Evolutionary conservation across 2,329 filamentous ascomycete species (phyloP).

Genomic region (Zymoseptoria crescenta): DNA sequence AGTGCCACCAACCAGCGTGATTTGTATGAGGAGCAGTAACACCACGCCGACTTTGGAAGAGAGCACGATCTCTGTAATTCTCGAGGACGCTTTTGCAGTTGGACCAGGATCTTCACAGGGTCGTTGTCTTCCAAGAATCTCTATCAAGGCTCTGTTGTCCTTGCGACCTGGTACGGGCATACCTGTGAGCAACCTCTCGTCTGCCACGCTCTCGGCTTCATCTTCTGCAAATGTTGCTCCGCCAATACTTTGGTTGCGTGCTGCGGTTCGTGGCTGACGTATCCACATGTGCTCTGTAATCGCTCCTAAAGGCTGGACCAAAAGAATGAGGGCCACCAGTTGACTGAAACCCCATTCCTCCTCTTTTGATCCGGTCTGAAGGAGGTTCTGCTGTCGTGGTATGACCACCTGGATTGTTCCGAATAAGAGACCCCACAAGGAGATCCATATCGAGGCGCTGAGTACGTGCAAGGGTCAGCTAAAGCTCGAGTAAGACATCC

Average conservation of each 20-base stretch:
- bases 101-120: not conserved
- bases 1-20: not conserved
- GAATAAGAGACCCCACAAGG: slow-evolving; percentile 17
- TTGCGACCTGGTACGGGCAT: not conserved
- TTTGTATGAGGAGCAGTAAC: not conserved
- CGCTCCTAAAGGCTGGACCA: slow-evolving; percentile 20
- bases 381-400: slow-evolving; percentile 11
- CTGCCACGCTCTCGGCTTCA: not conserved
- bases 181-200: not conserved
- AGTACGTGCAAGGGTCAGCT: too few relatives aligned
- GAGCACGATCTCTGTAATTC: not conserved
- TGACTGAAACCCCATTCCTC: slow-evolving; percentile 18
- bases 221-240: not conserved
- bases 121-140: not conserved
- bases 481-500: too few relatives aligned
- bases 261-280: not conserved
- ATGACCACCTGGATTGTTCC: slow-evolving; percentile 20
- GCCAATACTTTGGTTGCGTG: not conserved
- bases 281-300: slow-evolving; percentile 14
- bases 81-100: not conserved
- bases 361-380: slow-evolving; percentile 1
- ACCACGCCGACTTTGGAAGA: not conserved
- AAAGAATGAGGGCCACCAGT: slow-evolving; percentile 20
- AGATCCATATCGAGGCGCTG: slow-evolving; percentile 16
- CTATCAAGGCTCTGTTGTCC: not conserved